These are phyloP conservation scores for Colletotrichum musicola DNA, from an alignment of 2,329 filamentous ascomycete genomes.

Conservation along the genomic window DNA sequence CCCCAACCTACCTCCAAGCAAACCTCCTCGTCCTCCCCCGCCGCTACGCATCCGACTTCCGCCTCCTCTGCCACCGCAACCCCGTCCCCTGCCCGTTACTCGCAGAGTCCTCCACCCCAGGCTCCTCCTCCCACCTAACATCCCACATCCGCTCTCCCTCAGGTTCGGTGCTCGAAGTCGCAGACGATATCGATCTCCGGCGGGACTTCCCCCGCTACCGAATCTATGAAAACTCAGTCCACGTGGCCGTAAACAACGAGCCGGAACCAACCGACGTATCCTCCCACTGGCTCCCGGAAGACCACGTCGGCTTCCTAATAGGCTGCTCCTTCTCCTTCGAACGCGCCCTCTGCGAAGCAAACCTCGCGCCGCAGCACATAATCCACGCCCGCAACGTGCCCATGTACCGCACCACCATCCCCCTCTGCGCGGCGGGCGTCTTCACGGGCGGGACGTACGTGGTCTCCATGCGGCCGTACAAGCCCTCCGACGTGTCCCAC, in stretches of 20 bases:
- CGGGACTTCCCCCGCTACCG: constrained; percentile 70
- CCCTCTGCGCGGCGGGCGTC: constrained; percentile 68
- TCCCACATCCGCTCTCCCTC: constrained; percentile 45
- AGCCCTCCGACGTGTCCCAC: constrained; percentile 58
- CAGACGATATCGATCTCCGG: constrained; percentile 65
- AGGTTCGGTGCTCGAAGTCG: constrained; percentile 43
- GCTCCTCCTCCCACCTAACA: constrained; percentile 55
- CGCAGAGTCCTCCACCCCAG: constrained; percentile 61
- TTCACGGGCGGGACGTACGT: constrained; percentile 68
- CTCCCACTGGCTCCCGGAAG: constrained; percentile 62
- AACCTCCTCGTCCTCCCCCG: constrained; percentile 72
- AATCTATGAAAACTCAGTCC: constrained; percentile 65
- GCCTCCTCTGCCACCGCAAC: constrained; percentile 69
- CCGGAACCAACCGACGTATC: constrained; percentile 54
- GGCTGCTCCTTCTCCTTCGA: constrained; percentile 76
- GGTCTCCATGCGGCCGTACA: constrained; percentile 74
- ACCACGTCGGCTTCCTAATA: constrained; percentile 73
- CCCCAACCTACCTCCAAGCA: constrained; percentile 69
- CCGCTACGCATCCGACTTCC: constrained; percentile 69
- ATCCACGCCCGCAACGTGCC: constrained; percentile 63
- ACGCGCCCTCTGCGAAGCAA: constrained; percentile 62
- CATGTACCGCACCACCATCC: constrained; percentile 72
- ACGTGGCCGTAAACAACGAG: constrained; percentile 46
- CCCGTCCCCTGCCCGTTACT: constrained; percentile 73
- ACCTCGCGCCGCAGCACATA: constrained; percentile 65